Percentiles rank a stretch among this genome's conserved stretches.
Conservation (phyloP, 352 stramenopile species). For the Phytophthora hibernalis region DNA sequence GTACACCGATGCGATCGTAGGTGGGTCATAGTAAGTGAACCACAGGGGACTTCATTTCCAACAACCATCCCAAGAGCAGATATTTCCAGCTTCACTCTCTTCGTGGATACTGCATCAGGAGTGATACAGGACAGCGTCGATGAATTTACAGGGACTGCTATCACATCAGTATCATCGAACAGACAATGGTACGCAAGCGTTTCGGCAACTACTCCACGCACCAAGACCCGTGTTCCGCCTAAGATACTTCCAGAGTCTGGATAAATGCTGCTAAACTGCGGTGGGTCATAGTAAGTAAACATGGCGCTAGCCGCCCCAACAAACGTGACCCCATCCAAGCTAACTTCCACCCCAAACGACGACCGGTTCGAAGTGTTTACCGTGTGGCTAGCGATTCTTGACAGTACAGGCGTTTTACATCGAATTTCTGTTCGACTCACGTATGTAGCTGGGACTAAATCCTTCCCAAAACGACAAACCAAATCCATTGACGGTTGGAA, state of each 20-base stretch:
- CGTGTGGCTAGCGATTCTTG: not conserved
- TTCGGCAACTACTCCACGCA: constrained; percentile 32
- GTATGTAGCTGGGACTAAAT: constrained; percentile 20
- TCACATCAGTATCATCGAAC: constrained; percentile 19
- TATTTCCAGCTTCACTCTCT: constrained; percentile 8
- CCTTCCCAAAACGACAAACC: constrained; percentile 41
- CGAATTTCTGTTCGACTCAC: constrained; percentile 35
- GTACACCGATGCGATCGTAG: constrained; percentile 30
- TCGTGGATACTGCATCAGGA: constrained; percentile 4
- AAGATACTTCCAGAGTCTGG: constrained; percentile 30
- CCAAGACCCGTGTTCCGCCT: constrained; percentile 34
- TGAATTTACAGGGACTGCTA: constrained; percentile 25
- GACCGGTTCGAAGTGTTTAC: not conserved
- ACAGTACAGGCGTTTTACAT: constrained; percentile 23
- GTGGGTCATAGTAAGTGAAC: constrained; percentile 39
- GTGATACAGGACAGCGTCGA: constrained; percentile 29
- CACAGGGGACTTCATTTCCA: constrained; percentile 21
- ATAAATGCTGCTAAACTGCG: constrained; percentile 24
- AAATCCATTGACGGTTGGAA: constrained; percentile 27
- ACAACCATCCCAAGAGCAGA: not conserved
- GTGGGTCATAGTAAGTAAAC: constrained; percentile 37
- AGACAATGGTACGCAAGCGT: constrained; percentile 38
- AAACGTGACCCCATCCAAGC: constrained; percentile 37
- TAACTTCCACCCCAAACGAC: constrained; percentile 34
- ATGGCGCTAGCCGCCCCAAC: constrained; percentile 1